Base-by-base conservation (phyloP, 495 filamentous ascomycete species). In the Antarctomyces pellizariae region DNA sequence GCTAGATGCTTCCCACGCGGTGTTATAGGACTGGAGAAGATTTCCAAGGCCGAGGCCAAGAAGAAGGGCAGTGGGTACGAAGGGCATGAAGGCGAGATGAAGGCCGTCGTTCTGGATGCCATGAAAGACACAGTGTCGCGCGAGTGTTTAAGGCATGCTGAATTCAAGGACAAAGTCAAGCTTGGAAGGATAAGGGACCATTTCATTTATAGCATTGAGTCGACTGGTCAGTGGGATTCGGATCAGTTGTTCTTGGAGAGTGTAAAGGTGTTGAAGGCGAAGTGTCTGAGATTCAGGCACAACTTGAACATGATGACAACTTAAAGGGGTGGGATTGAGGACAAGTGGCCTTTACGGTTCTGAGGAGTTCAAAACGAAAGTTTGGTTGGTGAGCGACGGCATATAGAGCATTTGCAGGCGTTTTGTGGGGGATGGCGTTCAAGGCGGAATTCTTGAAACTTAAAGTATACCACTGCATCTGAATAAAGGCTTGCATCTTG, bases 131-230 rank as follows among this genome's bases (percentile, higher is more conserved):
- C 84, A 2, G 86, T 99, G 31, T 82, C 71, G 44, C 62, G 89
- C 32, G 89, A 99, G 53, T 83, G 75, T 34, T 46, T 95, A 38
- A 62, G 89, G 22, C 84, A 99, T 44, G 64, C 68, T 21, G 89
- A 95, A 49, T 95, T 99, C 57, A 63, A 86, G 39, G 75, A 60
- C 32, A 95, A 89, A 58, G 89, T 99, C 28, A 83, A 79, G 56
- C 59, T 99, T 7, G 89, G 89, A 22, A 62, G 89, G 16, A 52
- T 77, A 21, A 54, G 75, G 34, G 89, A 99, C 51, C 89, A 99
- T 50, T 99, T 99, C 44, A 93, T 99, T 49, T 99, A 80, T 59
- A 69, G 64, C 30, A 57, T 99, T 4, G 89, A 99, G 59, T 92
- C 82, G 52, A 72, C 78, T 6, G 89, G 89, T 6, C 86, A 95